phyloP scores from a whole-genome alignment of 768 basidiomycete species.

The Scleroderma citrinum region DNA sequence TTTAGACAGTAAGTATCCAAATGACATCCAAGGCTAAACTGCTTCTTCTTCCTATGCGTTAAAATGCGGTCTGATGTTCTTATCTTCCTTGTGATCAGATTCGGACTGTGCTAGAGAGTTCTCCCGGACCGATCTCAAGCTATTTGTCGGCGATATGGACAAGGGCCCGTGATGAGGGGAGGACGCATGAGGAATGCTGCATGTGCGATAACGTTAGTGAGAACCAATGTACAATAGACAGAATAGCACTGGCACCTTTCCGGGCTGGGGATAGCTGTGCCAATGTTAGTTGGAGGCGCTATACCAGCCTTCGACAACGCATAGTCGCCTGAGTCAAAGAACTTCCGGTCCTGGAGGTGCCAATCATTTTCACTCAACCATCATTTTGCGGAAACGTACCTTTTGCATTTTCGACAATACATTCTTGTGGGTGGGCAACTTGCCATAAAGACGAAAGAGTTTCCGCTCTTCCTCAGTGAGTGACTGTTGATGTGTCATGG shows the following conservation, averaged over 20 bases:
- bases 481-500: slow-evolving; percentile 40
- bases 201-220: neutral
- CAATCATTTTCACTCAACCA: neutral
- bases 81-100: slow-evolving; percentile 15
- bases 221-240: neutral
- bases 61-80: slow-evolving; percentile 6
- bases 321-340: slow-evolving; percentile 99
- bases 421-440: slow-evolving; percentile 91
- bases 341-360: slow-evolving; percentile 82
- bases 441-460: slow-evolving; percentile 92
- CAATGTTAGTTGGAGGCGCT: slow-evolving; percentile 81
- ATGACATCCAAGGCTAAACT: slow-evolving; percentile 8
- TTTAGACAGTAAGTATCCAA: neutral
- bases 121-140: slow-evolving; percentile 62
- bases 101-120: slow-evolving; percentile 33
- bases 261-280: slow-evolving; percentile 96
- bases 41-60: slow-evolving; percentile 12
- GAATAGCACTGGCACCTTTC: slow-evolving; percentile 63
- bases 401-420: slow-evolving; percentile 92
- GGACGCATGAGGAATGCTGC: slow-evolving; percentile 87
- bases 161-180: slow-evolving; percentile 57
- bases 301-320: slow-evolving; percentile 94
- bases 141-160: slow-evolving; percentile 69
- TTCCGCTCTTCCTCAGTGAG: slow-evolving; percentile 87
- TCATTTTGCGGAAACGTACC: slow-evolving; percentile 37